Conservation (phyloP, 1,139 yeast species). For the Blastobotrys malaysiensis region DNA sequence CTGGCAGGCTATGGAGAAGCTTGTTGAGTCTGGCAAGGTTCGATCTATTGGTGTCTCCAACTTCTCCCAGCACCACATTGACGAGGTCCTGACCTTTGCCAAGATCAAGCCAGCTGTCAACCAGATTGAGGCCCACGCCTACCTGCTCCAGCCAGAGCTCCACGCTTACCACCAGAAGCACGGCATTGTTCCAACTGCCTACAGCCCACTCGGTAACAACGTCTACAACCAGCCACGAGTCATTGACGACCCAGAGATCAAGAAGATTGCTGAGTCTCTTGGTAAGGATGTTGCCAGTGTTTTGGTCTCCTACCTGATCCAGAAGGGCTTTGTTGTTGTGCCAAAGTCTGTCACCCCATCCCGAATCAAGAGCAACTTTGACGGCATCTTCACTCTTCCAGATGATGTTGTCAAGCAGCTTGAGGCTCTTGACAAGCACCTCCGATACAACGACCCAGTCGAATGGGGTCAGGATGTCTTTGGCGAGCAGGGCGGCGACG, state of each 20-base stretch:
- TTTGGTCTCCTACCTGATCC: slow-evolving; percentile 40
- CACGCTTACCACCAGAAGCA: slow-evolving; percentile 54
- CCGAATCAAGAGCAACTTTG: slow-evolving; percentile 45
- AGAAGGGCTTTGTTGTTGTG: slow-evolving; percentile 51
- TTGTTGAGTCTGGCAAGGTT: slow-evolving; percentile 51
- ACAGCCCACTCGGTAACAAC: slow-evolving; percentile 85
- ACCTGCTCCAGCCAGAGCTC: slow-evolving; percentile 67
- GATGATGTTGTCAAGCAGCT: slow-evolving; percentile 42
- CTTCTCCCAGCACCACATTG: slow-evolving; percentile 64
- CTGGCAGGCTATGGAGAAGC: slow-evolving; percentile 44
- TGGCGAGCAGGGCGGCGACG: slow-evolving; percentile 55
- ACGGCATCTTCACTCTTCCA: slow-evolving; percentile 45
- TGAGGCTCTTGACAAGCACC: slow-evolving; percentile 62
- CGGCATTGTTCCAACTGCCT: slow-evolving; percentile 68
- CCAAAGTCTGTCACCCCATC: slow-evolving; percentile 58
- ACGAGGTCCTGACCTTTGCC: slow-evolving; percentile 66
- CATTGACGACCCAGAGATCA: slow-evolving; percentile 51
- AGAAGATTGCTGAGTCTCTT: slow-evolving; percentile 37
- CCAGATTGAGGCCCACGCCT: slow-evolving; percentile 90
- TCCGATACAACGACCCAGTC: slow-evolving; percentile 42
- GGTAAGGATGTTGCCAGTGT: slow-evolving; percentile 41
- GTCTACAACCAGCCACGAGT: slow-evolving; percentile 54
- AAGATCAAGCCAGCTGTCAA: slow-evolving; percentile 69
- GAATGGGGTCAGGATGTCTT: slow-evolving; percentile 21
- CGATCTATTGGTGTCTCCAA: slow-evolving; percentile 79